Conservation (phyloP, 257 asterid genomes). For the Capsicum baccatum region DNA sequence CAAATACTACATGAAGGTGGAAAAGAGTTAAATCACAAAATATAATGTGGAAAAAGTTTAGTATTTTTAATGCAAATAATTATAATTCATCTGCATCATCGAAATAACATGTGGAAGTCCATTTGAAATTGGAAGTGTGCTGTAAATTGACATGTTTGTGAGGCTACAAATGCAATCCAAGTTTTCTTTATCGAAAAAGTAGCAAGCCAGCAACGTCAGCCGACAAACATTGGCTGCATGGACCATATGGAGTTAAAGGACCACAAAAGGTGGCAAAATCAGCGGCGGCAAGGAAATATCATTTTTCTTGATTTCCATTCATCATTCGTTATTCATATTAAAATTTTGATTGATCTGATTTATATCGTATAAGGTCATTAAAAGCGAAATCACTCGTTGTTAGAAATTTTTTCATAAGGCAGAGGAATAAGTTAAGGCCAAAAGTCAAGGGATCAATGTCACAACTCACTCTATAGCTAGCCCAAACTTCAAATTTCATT, state of each 20-base stretch:
- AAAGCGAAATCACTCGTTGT: neutral
- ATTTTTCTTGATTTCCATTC: neutral
- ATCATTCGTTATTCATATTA: neutral
- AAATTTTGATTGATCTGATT: neutral
- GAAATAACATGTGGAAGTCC: neutral
- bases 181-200: neutral
- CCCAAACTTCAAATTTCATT: neutral
- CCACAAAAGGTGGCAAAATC: neutral
- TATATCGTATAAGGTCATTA: no score
- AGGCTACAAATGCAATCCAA: neutral
- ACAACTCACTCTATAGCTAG: neutral
- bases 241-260: neutral
- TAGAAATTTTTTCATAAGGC: no score
- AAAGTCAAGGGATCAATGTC: neutral
- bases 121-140: neutral
- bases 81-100: neutral
- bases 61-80: neutral
- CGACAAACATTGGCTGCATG: neutral
- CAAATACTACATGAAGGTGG: no score
- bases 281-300: rapidly evolving
- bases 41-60: neutral
- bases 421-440: neutral
- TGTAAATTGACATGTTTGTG: neutral
- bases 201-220: neutral
- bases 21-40: no score